These are phyloP conservation scores for Linum tenue DNA, from an alignment of 345 rosid genomes.

Conservation along the genomic window DNA sequence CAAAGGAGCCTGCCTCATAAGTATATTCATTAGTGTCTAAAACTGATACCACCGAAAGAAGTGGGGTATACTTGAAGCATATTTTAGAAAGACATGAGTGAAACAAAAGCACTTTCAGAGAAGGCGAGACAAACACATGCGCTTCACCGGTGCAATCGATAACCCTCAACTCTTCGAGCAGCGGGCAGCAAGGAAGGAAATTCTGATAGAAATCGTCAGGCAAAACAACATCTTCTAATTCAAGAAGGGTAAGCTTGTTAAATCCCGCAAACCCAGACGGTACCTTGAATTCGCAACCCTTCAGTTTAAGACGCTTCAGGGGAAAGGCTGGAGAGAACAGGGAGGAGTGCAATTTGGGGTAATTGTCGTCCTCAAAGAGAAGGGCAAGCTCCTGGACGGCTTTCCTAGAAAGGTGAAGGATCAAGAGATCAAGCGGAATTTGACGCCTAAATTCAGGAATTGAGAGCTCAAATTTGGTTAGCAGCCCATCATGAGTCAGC, in stretches of 20 bases:
- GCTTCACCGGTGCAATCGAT: not conserved
- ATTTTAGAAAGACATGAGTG: not conserved
- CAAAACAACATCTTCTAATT: not conserved
- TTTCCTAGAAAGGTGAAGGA: too few species aligned
- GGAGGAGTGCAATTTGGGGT: too few species aligned
- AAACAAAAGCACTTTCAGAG: not conserved
- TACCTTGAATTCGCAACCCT: not conserved
- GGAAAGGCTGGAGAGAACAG: not conserved
- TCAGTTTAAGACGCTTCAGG: not conserved
- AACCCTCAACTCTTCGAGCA: not conserved
- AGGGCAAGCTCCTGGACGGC: too few species aligned
- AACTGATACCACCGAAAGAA: not conserved
- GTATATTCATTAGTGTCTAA: not conserved
- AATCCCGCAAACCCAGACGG: not conserved
- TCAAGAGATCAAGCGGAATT: too few species aligned
- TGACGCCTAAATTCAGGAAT: too few species aligned
- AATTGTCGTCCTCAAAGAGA: too few species aligned
- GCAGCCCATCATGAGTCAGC: too few species aligned
- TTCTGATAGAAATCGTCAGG: not conserved
- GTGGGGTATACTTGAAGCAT: not conserved
- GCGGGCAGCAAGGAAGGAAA: not conserved
- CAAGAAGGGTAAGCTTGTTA: not conserved
- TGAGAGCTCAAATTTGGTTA: too few species aligned
- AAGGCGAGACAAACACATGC: not conserved
- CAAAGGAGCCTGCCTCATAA: not conserved